phyloP scores from a whole-genome alignment of 169 alveolate species.

The Plasmodium gonderi region DNA sequence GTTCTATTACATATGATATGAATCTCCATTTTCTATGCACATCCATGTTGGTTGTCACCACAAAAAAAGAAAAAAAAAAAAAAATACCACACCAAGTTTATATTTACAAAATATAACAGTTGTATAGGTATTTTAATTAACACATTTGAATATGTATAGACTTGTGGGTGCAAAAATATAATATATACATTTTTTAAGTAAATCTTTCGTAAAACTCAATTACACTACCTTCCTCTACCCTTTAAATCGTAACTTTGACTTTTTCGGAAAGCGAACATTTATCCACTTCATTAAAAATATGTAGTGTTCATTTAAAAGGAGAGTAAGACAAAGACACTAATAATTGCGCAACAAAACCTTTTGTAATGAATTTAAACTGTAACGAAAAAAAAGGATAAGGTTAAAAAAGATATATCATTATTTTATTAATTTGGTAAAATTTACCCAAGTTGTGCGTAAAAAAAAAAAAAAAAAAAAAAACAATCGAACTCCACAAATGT shows the following conservation, averaged over 20 bases:
- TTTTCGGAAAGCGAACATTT: not conserved
- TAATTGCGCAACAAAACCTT: not conserved
- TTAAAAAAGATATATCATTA: not conserved
- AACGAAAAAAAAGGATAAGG: not conserved
- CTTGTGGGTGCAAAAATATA: no score
- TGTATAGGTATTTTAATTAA: no score
- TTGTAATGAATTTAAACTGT: not conserved
- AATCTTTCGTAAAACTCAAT: not conserved
- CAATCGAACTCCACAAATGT: not conserved
- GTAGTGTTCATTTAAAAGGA: not conserved
- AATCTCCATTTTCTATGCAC: not conserved
- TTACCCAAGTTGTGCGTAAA: not conserved
- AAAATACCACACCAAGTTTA: not conserved
- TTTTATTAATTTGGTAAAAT: not conserved
- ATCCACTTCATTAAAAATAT: not conserved
- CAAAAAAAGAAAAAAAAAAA: no score
- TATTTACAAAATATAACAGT: not conserved
- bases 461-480: not conserved
- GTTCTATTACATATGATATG: not conserved
- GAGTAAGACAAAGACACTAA: not conserved
- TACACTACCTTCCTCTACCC: not conserved
- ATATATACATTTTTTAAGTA: no score
- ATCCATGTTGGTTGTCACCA: not conserved
- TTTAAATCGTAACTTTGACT: not conserved
- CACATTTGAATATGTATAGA: not conserved